phyloP scores from a whole-genome alignment of 2,329 filamentous ascomycete genomes.

The Diaporthe ilicicola region DNA sequence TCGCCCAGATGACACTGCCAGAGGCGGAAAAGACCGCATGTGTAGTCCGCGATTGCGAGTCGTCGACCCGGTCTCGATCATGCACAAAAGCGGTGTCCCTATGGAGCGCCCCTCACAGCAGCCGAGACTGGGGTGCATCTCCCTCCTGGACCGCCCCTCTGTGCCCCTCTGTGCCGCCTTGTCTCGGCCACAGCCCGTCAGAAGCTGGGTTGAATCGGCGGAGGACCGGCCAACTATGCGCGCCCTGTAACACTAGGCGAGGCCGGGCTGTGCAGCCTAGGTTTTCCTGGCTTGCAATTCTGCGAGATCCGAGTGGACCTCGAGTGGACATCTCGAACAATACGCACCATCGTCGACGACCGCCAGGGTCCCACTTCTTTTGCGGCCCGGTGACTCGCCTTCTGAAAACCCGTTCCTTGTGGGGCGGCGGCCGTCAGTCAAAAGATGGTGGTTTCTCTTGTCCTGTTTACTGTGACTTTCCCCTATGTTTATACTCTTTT shows the following conservation, averaged over 20 bases:
- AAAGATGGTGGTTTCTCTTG: constrained; percentile 1
- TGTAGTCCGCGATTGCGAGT: background rate
- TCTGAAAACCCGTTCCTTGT: constrained; percentile 21
- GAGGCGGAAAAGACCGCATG: constrained; percentile 1
- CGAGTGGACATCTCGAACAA: constrained; percentile 5
- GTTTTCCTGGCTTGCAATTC: constrained; percentile 1
- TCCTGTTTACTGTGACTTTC: background rate
- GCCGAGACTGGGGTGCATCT: constrained; percentile 6
- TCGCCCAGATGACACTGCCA: background rate
- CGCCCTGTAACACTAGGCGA: constrained; percentile 2
- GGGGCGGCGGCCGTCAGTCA: constrained; percentile 21
- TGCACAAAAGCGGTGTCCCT: constrained; percentile 5
- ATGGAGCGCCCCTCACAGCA: too few species aligned
- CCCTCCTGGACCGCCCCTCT: background rate
- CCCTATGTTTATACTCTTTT: background rate
- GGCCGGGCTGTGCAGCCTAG: background rate
- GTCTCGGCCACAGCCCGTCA: constrained; percentile 13
- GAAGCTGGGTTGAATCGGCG: background rate
- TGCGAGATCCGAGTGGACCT: background rate
- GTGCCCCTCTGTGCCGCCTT: background rate
- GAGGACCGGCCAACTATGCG: constrained; percentile 22
- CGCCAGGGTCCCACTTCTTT: constrained; percentile 28
- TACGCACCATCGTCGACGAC: constrained; percentile 22
- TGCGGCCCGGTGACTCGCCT: constrained; percentile 26
- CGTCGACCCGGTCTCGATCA: constrained; percentile 14